These are phyloP conservation scores for Tilletia setariae DNA, from an alignment of 1,284 basidiomycete genomes.

Conservation along the genomic window DNA sequence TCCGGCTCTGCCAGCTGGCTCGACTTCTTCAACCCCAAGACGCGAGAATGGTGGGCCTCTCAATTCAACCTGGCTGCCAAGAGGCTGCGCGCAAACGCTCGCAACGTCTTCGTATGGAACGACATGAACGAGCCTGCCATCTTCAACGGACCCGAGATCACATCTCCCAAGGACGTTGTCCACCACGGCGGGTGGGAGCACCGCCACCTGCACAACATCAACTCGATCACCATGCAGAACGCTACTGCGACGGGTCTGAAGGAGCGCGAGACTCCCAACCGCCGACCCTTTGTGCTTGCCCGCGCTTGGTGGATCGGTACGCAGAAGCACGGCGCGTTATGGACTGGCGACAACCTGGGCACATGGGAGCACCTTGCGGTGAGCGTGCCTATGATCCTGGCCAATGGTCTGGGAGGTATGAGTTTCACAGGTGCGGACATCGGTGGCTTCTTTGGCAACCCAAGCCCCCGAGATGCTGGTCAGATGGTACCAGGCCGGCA, in stretches of 20 bases:
- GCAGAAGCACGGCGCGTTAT: constrained; percentile 92
- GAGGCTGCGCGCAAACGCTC: constrained; percentile 47
- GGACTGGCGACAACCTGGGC: constrained; percentile 97
- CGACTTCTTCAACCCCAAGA: constrained; percentile 88
- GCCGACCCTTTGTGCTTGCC: constrained; percentile 82
- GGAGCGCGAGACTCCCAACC: constrained; percentile 62
- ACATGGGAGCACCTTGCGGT: constrained; percentile 96
- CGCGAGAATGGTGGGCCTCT: constrained; percentile 80
- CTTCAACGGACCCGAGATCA: constrained; percentile 97
- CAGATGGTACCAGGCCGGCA: constrained; percentile 93
- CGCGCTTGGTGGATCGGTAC: constrained; percentile 93
- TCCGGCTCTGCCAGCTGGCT: constrained; percentile 91
- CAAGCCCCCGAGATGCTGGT: constrained; percentile 88
- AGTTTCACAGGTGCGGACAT: constrained; percentile 93
- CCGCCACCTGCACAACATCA: constrained; percentile 89
- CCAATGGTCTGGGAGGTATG: constrained; percentile 89
- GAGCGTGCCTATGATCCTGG: constrained; percentile 87
- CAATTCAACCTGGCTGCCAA: constrained; percentile 36
- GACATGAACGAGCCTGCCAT: constrained; percentile 99
- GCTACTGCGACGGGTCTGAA: constrained; percentile 75
- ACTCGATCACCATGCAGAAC: constrained; percentile 66
- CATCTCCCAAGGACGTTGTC: constrained; percentile 88
- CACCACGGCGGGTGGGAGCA: constrained; percentile 96
- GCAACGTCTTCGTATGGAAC: constrained; percentile 86
- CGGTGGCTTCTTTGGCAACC: constrained; percentile 98